These are phyloP conservation scores for Kodamaea leandrae DNA, from an alignment of 805 yeast species.

Conservation along the genomic window DNA sequence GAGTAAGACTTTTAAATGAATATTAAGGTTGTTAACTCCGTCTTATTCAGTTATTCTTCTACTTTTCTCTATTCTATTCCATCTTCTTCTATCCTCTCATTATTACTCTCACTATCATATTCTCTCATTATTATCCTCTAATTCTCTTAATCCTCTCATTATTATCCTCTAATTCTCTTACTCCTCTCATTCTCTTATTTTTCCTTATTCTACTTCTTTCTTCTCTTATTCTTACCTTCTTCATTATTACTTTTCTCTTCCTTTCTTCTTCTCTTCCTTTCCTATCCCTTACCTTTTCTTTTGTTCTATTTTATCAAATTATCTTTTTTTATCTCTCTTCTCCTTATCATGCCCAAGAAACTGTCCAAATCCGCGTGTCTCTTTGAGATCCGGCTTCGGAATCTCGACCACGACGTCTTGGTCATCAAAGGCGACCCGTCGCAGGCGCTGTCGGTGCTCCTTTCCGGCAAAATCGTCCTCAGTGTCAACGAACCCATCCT, in stretches of 20 bases:
- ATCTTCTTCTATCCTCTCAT: too few species aligned
- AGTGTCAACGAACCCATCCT: conserved; percentile 72
- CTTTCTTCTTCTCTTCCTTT: background rate
- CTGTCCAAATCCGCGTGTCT: conserved; percentile 31
- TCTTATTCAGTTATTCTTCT: too few species aligned
- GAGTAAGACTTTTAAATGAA: too few species aligned
- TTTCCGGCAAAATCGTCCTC: conserved; percentile 76
- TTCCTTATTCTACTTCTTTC: background rate
- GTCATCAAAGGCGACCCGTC: conserved; percentile 74
- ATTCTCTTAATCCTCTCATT: too few species aligned
- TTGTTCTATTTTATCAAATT: background rate
- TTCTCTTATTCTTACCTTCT: background rate
- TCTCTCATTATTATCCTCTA: too few species aligned
- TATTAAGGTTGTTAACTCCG: too few species aligned
- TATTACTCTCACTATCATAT: too few species aligned
- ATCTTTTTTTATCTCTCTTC: background rate
- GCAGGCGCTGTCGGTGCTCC: conserved; percentile 72
- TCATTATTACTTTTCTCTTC: background rate
- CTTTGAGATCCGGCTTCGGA: conserved; percentile 55
- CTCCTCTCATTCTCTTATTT: background rate
- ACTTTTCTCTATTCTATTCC: too few species aligned
- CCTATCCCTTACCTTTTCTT: background rate
- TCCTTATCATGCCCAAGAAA: conserved; percentile 18
- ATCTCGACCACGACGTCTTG: conserved; percentile 73
- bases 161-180: too few species aligned